A percentile compares a stretch with the other conserved stretches of the same genome.
Conservation (phyloP, 768 basidiomycete species). For the Trichaptum fuscoviolaceum region DNA sequence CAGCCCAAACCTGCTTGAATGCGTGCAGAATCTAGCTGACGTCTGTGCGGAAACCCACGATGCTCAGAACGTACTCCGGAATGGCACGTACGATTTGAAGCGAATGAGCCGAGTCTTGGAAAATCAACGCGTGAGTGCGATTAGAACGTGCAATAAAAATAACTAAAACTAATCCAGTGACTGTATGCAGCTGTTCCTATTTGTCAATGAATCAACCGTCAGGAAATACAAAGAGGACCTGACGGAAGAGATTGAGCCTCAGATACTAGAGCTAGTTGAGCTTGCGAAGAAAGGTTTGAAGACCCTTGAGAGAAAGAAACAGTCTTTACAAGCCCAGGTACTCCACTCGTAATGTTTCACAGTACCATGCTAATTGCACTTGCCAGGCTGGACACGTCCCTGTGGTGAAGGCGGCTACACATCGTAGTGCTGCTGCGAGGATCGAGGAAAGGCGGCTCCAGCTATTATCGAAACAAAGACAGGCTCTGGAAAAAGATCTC, state of each 20-base stretch:
- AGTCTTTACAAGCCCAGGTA: slow-evolving; percentile 60
- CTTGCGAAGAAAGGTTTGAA: slow-evolving; percentile 66
- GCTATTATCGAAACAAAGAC: slow-evolving; percentile 58
- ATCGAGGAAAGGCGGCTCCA: slow-evolving; percentile 61
- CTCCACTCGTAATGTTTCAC: slow-evolving; percentile 6
- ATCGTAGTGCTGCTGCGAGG: background rate
- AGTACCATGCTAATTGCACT: slow-evolving; percentile 32
- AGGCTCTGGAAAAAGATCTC: slow-evolving; percentile 62
- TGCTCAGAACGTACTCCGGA: slow-evolving; percentile 61
- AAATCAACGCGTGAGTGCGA: slow-evolving; percentile 53
- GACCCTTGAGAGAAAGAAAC: slow-evolving; percentile 56
- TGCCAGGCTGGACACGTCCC: slow-evolving; percentile 38
- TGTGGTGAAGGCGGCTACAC: slow-evolving; percentile 34
- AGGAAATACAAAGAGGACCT: slow-evolving; percentile 69
- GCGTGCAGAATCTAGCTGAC: slow-evolving; percentile 73
- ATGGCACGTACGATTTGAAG: slow-evolving; percentile 66
- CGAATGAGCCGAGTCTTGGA: slow-evolving; percentile 65
- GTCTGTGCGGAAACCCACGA: slow-evolving; percentile 75
- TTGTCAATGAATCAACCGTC: slow-evolving; percentile 64
- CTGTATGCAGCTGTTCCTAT: slow-evolving; percentile 1
- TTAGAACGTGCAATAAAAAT: background rate
- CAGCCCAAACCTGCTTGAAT: slow-evolving; percentile 68
- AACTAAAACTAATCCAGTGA: background rate
- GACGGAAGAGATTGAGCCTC: slow-evolving; percentile 76
- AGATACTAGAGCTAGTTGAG: slow-evolving; percentile 68